phyloP scores from a whole-genome alignment of 2,329 filamentous ascomycete species.

The Botrytis cinerea region DNA sequence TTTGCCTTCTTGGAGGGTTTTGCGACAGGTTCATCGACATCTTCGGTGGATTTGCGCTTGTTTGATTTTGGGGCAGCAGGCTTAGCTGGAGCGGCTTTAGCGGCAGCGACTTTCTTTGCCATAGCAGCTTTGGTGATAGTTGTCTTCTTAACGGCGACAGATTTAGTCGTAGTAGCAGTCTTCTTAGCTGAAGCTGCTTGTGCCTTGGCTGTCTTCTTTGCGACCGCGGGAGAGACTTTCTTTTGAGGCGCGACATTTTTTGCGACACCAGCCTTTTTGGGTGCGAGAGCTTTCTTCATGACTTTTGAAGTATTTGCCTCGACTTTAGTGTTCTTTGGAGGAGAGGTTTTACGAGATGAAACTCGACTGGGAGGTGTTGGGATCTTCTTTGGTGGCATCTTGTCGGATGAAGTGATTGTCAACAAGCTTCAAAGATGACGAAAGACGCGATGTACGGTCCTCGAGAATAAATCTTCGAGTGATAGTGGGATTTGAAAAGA shows the following conservation, averaged over 20 bases:
- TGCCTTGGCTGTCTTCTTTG: slow-evolving; percentile 20
- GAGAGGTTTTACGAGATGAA: slow-evolving; percentile 14
- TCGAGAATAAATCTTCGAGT: slow-evolving; percentile 16
- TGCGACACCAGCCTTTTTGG: slow-evolving; percentile 13
- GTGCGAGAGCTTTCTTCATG: slow-evolving; percentile 12
- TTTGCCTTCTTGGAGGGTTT: slow-evolving; percentile 16
- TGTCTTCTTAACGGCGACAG: slow-evolving; percentile 17
- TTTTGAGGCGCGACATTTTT: slow-evolving; percentile 28
- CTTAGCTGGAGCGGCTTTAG: slow-evolving; percentile 15
- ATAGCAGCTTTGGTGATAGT: slow-evolving; percentile 8
- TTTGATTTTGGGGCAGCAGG: slow-evolving; percentile 19
- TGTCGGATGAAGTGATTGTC: neutral
- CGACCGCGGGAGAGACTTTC: slow-evolving; percentile 34
- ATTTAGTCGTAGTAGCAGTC: slow-evolving; percentile 8
- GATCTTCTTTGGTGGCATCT: slow-evolving; percentile 19
- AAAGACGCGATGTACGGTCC: slow-evolving; percentile 6
- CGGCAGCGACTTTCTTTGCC: slow-evolving; percentile 9
- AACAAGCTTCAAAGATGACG: slow-evolving; percentile 1
- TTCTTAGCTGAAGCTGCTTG: slow-evolving; percentile 13
- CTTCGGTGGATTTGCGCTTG: slow-evolving; percentile 23
- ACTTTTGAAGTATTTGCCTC: slow-evolving; percentile 12
- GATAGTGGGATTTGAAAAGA: neutral
- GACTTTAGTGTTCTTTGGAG: slow-evolving; percentile 1
- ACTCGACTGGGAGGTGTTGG: slow-evolving; percentile 20
- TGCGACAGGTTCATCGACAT: slow-evolving; percentile 6